These are phyloP conservation scores for Corylus americana DNA, from an alignment of 306 rosid species.

Conservation along the genomic window DNA sequence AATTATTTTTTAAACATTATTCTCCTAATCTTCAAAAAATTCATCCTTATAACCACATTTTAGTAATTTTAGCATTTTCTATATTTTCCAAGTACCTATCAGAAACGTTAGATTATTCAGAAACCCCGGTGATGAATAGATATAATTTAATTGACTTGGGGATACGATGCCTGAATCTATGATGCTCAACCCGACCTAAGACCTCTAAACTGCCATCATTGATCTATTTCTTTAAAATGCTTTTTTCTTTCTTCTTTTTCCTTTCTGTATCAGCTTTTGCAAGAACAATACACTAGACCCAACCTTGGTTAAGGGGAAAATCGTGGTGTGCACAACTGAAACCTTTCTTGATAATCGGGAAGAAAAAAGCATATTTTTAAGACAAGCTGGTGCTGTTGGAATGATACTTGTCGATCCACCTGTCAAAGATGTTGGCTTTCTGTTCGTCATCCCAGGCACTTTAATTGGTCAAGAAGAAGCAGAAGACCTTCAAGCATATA, in stretches of 20 bases:
- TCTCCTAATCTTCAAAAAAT: background rate
- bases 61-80: background rate
- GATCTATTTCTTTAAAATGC: background rate
- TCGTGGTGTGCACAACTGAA: conserved; percentile 63
- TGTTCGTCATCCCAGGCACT: conserved; percentile 61
- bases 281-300: conserved; percentile 52
- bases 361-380: conserved; percentile 39
- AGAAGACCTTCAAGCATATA: conserved; percentile 59
- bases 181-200: background rate
- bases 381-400: conserved; percentile 69
- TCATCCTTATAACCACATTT: background rate
- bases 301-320: conserved; percentile 55
- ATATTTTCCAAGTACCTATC: background rate
- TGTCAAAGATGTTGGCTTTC: conserved; percentile 56
- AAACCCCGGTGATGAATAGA: background rate
- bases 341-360: conserved; percentile 32
- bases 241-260: conserved; percentile 13
- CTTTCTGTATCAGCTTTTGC: conserved; percentile 55
- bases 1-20: background rate
- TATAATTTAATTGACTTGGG: background rate
- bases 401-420: conserved; percentile 67
- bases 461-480: conserved; percentile 59
- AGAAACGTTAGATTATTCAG: background rate
- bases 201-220: conserved; percentile 11
- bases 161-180: background rate